phyloP scores from a whole-genome alignment of 768 basidiomycete genomes.

The Boletus coccyginus region DNA sequence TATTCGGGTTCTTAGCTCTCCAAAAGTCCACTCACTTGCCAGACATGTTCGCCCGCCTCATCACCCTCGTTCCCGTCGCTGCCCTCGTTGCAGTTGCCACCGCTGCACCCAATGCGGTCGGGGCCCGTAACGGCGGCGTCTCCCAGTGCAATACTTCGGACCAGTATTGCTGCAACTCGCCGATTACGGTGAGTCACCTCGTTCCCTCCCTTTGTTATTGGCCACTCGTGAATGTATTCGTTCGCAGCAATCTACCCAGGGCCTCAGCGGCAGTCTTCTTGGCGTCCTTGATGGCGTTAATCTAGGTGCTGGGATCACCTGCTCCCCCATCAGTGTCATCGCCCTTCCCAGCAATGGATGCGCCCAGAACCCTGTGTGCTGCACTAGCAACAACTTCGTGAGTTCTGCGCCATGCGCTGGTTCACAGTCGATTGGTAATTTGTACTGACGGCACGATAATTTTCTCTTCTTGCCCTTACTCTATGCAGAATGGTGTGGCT shows the following conservation, averaged over 20 bases:
- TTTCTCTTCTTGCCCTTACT: background rate
- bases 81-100: conserved; percentile 3
- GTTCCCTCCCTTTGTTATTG: background rate
- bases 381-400: background rate
- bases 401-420: background rate
- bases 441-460: background rate
- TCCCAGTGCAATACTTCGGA: too few species aligned
- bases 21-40: background rate
- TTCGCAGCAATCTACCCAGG: background rate
- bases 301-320: background rate
- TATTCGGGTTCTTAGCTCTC: background rate
- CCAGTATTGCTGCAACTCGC: too few species aligned
- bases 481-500: background rate
- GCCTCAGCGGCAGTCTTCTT: too few species aligned
- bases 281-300: background rate
- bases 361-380: background rate
- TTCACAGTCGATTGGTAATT: background rate
- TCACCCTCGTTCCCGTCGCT: conserved; percentile 7
- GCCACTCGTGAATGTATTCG: background rate
- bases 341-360: background rate
- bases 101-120: conserved; percentile 1
- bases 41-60: conserved; percentile 9
- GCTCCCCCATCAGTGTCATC: background rate
- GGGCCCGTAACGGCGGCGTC: background rate
- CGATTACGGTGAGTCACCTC: background rate